phyloP scores from a whole-genome alignment of 2,329 filamentous ascomycete species.

The Sarocladiaceae sp. region DNA sequence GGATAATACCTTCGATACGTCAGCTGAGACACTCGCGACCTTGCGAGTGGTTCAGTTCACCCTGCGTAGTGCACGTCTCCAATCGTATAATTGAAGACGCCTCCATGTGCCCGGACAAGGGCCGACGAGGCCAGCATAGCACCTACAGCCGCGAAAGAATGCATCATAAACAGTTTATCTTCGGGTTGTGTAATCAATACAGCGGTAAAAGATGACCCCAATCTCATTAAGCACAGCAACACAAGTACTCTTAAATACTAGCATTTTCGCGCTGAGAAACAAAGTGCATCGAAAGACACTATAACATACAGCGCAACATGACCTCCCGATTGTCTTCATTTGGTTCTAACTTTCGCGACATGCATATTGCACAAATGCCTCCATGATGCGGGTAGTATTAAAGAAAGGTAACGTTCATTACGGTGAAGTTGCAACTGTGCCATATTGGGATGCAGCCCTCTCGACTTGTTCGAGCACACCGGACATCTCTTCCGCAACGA shows the following conservation, averaged over 20 bases:
- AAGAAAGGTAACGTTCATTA: too few relatives aligned
- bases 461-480: too few relatives aligned
- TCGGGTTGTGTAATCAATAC: background rate
- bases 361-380: too few relatives aligned
- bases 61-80: slow-evolving; percentile 6
- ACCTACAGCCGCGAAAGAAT: background rate
- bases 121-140: background rate
- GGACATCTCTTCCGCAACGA: too few relatives aligned
- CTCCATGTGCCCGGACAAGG: slow-evolving; percentile 3
- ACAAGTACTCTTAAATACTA: too few relatives aligned
- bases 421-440: too few relatives aligned
- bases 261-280: background rate
- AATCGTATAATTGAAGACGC: slow-evolving; percentile 9
- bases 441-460: too few relatives aligned
- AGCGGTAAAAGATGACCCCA: too few relatives aligned
- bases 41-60: background rate
- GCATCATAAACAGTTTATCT: background rate
- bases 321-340: background rate
- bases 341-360: background rate
- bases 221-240: too few relatives aligned
- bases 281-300: background rate
- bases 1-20: slow-evolving; percentile 9
- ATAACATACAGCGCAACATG: background rate
- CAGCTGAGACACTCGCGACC: background rate
- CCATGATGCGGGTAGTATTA: too few relatives aligned